A percentile compares a stretch with the other conserved stretches of the same genome.
These are phyloP conservation scores for Neofusicoccum sp. DNA, from an alignment of 2,329 filamentous ascomycete genomes.

Conservation along the genomic window DNA sequence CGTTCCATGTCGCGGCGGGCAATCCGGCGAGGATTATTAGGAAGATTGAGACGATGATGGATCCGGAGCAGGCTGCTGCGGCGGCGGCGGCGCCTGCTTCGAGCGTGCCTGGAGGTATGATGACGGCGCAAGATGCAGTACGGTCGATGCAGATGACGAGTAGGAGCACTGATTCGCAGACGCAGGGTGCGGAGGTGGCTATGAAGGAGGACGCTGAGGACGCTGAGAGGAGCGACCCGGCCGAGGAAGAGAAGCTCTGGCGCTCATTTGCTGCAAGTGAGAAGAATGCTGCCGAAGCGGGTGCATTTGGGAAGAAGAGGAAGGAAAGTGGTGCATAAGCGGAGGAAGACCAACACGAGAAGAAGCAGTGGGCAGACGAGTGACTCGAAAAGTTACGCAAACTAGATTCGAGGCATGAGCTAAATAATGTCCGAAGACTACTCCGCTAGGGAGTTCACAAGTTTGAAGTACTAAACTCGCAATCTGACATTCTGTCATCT, in stretches of 20 bases:
- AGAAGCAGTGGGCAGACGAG: too few relatives aligned
- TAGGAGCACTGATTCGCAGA: not conserved
- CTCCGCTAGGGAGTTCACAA: too few relatives aligned
- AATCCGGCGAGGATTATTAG: conserved; percentile 64
- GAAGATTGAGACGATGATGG: conserved; percentile 37
- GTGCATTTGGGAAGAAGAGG: not conserved
- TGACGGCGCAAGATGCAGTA: not conserved
- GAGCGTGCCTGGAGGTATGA: not conserved
- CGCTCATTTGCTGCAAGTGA: conserved; percentile 15
- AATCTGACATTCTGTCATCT: too few relatives aligned
- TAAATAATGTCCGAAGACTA: too few relatives aligned
- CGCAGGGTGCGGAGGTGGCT: not conserved
- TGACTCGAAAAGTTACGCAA: too few relatives aligned
- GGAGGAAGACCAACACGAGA: not conserved
- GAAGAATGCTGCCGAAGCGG: conserved; percentile 6
- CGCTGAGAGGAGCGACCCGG: not conserved
- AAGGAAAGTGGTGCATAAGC: not conserved
- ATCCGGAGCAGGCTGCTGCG: conserved; percentile 52
- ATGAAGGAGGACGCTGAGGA: conserved; percentile 11
- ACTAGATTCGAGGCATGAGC: too few relatives aligned
- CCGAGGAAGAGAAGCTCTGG: conserved; percentile 15
- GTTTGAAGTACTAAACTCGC: too few relatives aligned
- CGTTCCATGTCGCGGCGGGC: conserved; percentile 62
- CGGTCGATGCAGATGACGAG: not conserved
- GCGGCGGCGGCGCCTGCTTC: not conserved